Percentiles rank a stretch among this genome's conserved stretches.
Evolutionary conservation across 2,329 filamentous ascomycete genomes (phyloP).

Genomic region (Sporothrix luriei): DNA sequence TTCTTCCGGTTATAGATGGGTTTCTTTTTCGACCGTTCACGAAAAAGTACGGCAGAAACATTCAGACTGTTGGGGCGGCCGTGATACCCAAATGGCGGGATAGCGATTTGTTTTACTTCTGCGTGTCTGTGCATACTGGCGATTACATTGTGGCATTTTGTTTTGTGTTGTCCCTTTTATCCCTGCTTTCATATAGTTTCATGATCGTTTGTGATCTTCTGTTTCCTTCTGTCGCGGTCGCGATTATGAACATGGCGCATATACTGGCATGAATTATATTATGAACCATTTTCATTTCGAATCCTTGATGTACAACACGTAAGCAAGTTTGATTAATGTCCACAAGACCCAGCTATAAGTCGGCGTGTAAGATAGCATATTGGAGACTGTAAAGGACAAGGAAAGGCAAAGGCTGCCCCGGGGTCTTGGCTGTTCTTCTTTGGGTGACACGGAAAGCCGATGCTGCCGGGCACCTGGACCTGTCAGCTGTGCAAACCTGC

Average conservation of each 20-base stretch:
- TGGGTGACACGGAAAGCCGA: slow-evolving; percentile 14
- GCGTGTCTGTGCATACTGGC: slow-evolving; percentile 2
- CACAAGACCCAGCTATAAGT: too few relatives aligned
- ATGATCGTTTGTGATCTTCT: background rate
- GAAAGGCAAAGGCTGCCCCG: background rate
- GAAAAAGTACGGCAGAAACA: slow-evolving; percentile 14
- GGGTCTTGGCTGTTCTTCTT: slow-evolving; percentile 16
- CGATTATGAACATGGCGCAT: slow-evolving; percentile 16
- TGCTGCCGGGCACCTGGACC: slow-evolving; percentile 2
- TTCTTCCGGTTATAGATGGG: slow-evolving; percentile 11
- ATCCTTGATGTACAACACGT: too few relatives aligned
- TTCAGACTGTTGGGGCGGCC: slow-evolving; percentile 15
- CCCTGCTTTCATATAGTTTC: background rate
- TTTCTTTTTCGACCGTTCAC: slow-evolving; percentile 1
- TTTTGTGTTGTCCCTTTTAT: background rate
- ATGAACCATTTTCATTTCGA: background rate
- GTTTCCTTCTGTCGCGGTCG: background rate
- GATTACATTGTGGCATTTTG: background rate
- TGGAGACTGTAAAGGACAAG: slow-evolving; percentile 7
- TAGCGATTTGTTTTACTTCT: slow-evolving; percentile 16
- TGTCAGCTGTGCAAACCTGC: slow-evolving; percentile 8
- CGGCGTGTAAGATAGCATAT: background rate
- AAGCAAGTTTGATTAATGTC: too few relatives aligned
- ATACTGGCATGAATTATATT: slow-evolving; percentile 16
- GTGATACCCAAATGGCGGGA: slow-evolving; percentile 30